Conservation (phyloP, 208 protist genomes). For the Histomonas meleagridis region DNA sequence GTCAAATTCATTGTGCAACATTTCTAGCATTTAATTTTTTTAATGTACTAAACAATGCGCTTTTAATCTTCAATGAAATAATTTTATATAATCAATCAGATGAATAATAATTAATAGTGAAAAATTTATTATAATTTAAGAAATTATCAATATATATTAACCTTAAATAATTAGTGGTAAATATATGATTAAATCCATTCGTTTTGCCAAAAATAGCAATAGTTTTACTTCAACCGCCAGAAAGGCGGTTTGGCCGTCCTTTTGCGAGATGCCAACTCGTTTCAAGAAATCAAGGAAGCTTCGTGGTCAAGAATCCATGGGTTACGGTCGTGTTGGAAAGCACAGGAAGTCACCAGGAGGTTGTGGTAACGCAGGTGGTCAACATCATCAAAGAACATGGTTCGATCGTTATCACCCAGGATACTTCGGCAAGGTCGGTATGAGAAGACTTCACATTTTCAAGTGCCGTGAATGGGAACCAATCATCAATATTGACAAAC, state of each 20-base stretch:
- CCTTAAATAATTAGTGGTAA: too few relatives aligned
- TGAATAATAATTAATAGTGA: too few relatives aligned
- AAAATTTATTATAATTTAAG: too few relatives aligned
- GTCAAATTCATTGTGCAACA: too few relatives aligned
- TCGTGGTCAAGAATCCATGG: conserved; percentile 50
- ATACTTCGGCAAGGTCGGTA: conserved; percentile 99
- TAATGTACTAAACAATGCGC: too few relatives aligned
- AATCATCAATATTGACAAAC: conserved; percentile 91
- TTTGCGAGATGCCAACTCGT: conserved; percentile 43
- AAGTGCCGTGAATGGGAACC: conserved; percentile 78
- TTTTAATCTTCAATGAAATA: too few relatives aligned
- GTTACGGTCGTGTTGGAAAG: conserved; percentile 72
- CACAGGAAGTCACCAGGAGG: conserved; percentile 97
- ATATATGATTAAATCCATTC: too few relatives aligned
- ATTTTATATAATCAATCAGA: too few relatives aligned
- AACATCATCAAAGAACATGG: conserved; percentile 95
- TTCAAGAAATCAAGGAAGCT: conserved; percentile 54
- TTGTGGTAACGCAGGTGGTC: conserved; percentile 99
- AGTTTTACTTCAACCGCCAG: too few relatives aligned
- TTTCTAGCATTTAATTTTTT: too few relatives aligned
- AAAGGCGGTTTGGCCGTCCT: not conserved
- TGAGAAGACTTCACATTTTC: conserved; percentile 87
- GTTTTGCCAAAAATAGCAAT: too few relatives aligned
- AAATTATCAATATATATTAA: too few relatives aligned
- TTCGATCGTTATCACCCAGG: conserved; percentile 94